Base-by-base conservation (phyloP, 2,329 filamentous ascomycete species). In the Ophioceras dolichostomum region DNA sequence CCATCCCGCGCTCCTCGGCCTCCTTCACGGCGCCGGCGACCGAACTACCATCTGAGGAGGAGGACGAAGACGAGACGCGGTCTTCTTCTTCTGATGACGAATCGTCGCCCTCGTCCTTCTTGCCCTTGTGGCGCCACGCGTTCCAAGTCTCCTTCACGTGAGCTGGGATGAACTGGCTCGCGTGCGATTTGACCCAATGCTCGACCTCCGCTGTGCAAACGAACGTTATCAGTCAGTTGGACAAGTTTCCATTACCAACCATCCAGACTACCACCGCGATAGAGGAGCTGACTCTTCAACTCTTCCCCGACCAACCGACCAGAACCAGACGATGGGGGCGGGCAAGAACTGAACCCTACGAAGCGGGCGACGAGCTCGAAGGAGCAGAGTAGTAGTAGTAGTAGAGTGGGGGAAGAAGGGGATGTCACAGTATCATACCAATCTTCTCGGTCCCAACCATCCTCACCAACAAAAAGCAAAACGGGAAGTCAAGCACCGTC, bases 381-480 rank as follows among this genome's bases (percentile, higher is more conserved):
- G n/a, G n/a, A n/a, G n/a, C n/a, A n/a, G n/a, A n/a, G n/a, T n/a
- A n/a, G n/a, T n/a, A n/a, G n/a, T n/a, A n/a, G n/a, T n/a, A n/a
- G n/a, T n/a, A n/a, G n/a, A n/a, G n/a, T n/a, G n/a, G n/a, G n/a
- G n/a, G n/a, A n/a, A n/a, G n/a, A n/a, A n/a, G n/a, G n/a, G n/a
- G n/a, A n/a, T n/a, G n/a, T n/a, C n/a, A n/a, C n/a, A n/a, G n/a
- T n/a, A n/a, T n/a, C n/a, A n/a, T n/a, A n/a, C 86, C 88, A 50
- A 98, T 91, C 39, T 73, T 74, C 19, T 98, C 91, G 0, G 84
- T 83, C 13, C 91, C 91, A 2, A 94, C 70, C 37, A 78, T 64
- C 40, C 80, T 74, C 33, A 98, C 91, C 9, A 91, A 76, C 38
- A 94, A 61, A 62, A 94, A 98, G 62, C 89, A 96, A 55, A 96